Conservation (phyloP, 495 filamentous ascomycete species). For the Aspergillus leporis region DNA sequence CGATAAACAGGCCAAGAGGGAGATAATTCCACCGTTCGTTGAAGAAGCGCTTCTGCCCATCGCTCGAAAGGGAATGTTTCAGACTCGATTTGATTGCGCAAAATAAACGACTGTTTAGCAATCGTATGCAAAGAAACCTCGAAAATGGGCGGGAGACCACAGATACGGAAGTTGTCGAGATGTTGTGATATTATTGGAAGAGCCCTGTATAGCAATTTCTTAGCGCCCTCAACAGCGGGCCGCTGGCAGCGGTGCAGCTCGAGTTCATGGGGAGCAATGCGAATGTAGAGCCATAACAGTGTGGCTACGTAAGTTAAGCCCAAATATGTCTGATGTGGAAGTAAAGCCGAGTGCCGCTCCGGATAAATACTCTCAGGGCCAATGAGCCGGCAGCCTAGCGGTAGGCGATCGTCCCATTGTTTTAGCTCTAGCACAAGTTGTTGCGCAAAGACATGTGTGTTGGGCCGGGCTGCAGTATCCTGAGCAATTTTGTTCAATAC, state of each 20-base stretch:
- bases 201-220: conserved; percentile 45
- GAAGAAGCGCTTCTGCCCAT: conserved; percentile 42
- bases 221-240: conserved; percentile 43
- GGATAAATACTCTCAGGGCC: conserved; percentile 44
- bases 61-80: conserved; percentile 40
- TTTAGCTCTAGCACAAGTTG: conserved; percentile 42
- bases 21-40: conserved; percentile 29
- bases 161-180: conserved; percentile 47
- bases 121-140: conserved; percentile 44
- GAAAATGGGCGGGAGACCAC: conserved; percentile 49
- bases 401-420: conserved; percentile 43
- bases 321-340: conserved; percentile 53
- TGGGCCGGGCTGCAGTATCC: conserved; percentile 33
- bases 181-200: conserved; percentile 47
- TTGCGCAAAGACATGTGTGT: conserved; percentile 37
- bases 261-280: conserved; percentile 36
- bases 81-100: conserved; percentile 35
- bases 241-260: conserved; percentile 38
- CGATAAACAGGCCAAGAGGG: conserved; percentile 42
- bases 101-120: conserved; percentile 35
- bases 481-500: conserved; percentile 48
- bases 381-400: conserved; percentile 44
- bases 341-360: conserved; percentile 43
- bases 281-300: conserved; percentile 46
- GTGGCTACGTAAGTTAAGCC: conserved; percentile 48